phyloP scores from a whole-genome alignment of 2,329 filamentous ascomycete genomes.

The Apiospora malaysiana region DNA sequence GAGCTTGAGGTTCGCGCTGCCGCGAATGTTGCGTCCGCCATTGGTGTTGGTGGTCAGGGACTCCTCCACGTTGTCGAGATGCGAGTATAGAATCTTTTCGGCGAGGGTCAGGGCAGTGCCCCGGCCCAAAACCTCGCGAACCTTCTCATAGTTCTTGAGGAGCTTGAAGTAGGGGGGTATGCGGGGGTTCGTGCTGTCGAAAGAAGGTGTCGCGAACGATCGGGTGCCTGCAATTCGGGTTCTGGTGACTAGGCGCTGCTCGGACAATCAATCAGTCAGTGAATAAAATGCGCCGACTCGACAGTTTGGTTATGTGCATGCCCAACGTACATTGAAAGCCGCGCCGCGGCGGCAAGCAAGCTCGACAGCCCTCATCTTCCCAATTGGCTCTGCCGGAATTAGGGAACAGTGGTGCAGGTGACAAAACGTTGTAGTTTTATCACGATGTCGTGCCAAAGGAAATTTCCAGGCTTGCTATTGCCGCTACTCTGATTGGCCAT shows the following conservation, averaged over 20 bases:
- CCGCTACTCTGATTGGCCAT: slow-evolving; percentile 11
- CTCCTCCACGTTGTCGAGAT: slow-evolving; percentile 88
- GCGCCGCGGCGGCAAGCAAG: slow-evolving; percentile 39
- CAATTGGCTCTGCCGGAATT: slow-evolving; percentile 27
- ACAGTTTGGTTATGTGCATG: background rate
- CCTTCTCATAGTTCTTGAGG: slow-evolving; percentile 27
- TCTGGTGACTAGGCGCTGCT: slow-evolving; percentile 35
- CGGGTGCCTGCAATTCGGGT: slow-evolving; percentile 33
- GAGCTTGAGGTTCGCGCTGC: slow-evolving; percentile 91
- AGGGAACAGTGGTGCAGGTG: background rate
- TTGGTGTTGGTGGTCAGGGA: slow-evolving; percentile 82
- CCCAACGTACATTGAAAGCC: slow-evolving; percentile 36
- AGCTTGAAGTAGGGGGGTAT: slow-evolving; percentile 70
- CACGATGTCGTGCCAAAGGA: slow-evolving; percentile 5
- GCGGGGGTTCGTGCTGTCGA: slow-evolving; percentile 49
- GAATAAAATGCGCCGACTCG: background rate
- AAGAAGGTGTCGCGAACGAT: slow-evolving; percentile 41
- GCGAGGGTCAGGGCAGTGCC: slow-evolving; percentile 74
- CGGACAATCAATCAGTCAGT: background rate
- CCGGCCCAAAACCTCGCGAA: slow-evolving; percentile 24
- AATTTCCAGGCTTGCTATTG: slow-evolving; percentile 10
- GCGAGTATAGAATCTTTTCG: slow-evolving; percentile 98
- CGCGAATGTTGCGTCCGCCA: slow-evolving; percentile 83
- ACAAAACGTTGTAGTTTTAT: background rate
- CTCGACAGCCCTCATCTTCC: slow-evolving; percentile 41